These are phyloP conservation scores for Beauveria australis DNA, from an alignment of 2,329 filamentous ascomycete species.

Conservation along the genomic window DNA sequence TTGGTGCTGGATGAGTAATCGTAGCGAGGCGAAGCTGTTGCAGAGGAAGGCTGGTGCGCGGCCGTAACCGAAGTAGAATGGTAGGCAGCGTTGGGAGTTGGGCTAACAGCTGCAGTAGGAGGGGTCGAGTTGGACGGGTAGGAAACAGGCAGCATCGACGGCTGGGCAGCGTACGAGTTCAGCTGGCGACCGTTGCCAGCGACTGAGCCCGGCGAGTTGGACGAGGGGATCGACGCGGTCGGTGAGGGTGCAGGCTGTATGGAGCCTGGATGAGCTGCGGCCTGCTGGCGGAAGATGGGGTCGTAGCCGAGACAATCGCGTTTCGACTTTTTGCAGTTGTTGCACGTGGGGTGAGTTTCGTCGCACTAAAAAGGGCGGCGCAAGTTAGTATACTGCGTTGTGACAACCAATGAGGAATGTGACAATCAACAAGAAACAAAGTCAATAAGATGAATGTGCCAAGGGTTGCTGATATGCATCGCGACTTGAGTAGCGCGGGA, in stretches of 20 bases:
- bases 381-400: not conserved
- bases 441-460: not conserved
- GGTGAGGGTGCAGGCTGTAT: conserved; percentile 32
- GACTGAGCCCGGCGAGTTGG: conserved; percentile 17
- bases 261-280: conserved; percentile 64
- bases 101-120: conserved; percentile 24
- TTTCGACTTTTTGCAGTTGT: conserved; percentile 84
- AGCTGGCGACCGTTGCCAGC: conserved; percentile 18
- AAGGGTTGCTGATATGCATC: not conserved
- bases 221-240: conserved; percentile 15
- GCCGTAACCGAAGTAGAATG: conserved; percentile 26
- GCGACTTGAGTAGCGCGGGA: conserved; percentile 8
- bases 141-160: conserved; percentile 34
- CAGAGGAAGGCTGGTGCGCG: conserved; percentile 21
- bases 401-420: not conserved
- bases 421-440: not conserved
- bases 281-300: conserved; percentile 71
- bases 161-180: conserved; percentile 39
- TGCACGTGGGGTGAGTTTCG: conserved; percentile 86
- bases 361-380: conserved; percentile 61
- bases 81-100: conserved; percentile 18
- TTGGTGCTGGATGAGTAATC: conserved; percentile 30
- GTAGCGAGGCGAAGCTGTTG: conserved; percentile 35
- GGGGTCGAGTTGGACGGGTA: conserved; percentile 26
- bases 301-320: conserved; percentile 82